phyloP scores from a whole-genome alignment of 2,329 filamentous ascomycete genomes.

The Cercospora zeina region DNA sequence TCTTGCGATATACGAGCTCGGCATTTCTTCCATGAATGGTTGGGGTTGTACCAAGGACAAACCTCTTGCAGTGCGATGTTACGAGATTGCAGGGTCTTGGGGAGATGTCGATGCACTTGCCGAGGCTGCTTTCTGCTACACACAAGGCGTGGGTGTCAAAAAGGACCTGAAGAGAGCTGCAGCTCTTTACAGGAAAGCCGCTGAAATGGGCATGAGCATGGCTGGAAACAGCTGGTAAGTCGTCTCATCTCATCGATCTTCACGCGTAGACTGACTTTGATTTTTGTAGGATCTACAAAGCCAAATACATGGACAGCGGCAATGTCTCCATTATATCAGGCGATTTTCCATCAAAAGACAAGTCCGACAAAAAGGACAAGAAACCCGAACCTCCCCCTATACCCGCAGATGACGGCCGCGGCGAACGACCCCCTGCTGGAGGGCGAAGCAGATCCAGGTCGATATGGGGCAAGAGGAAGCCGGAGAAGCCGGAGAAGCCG shows the following conservation, averaged over 20 bases:
- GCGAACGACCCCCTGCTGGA: conserved; percentile 11
- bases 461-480: conserved; percentile 26
- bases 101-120: conserved; percentile 91
- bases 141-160: conserved; percentile 88
- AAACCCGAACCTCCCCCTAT: conserved; percentile 25
- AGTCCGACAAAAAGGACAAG: conserved; percentile 22
- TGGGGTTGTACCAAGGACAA: conserved; percentile 97
- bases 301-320: conserved; percentile 74
- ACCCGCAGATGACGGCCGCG: conserved; percentile 17
- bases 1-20: conserved; percentile 91
- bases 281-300: conserved; percentile 80
- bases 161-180: conserved; percentile 95
- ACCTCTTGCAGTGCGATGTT: conserved; percentile 80
- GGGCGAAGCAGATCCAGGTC: conserved; percentile 26
- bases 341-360: conserved; percentile 10
- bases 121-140: conserved; percentile 95
- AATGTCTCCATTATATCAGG: background rate
- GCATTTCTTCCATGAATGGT: conserved; percentile 95
- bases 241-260: background rate
- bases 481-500: conserved; percentile 13
- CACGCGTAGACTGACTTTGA: conserved; percentile 2
- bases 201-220: conserved; percentile 94
- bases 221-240: conserved; percentile 96
- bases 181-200: conserved; percentile 84
- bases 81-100: conserved; percentile 95